phyloP scores from a whole-genome alignment of 805 yeast species.

The Debaryomyces prosopidis region DNA sequence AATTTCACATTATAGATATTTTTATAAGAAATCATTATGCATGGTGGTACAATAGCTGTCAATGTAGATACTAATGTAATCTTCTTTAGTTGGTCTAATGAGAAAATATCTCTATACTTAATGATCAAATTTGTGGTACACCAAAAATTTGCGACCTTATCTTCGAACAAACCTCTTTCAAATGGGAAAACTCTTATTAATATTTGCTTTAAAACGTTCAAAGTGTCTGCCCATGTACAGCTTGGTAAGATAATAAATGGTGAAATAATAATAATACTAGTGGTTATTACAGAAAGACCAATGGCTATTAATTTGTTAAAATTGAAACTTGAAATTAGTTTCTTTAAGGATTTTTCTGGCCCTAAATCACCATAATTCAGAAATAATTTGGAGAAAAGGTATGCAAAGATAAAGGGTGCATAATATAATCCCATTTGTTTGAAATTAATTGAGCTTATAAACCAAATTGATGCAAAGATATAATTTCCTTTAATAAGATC shows the following conservation, averaged over 20 bases:
- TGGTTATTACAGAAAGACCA: constrained; percentile 58
- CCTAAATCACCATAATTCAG: constrained; percentile 15
- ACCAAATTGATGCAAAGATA: constrained; percentile 70
- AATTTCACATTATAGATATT: constrained; percentile 18
- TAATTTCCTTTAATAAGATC: constrained; percentile 64
- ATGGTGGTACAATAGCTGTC: constrained; percentile 31
- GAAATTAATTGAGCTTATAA: constrained; percentile 75
- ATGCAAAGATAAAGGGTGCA: constrained; percentile 84
- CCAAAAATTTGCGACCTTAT: constrained; percentile 97
- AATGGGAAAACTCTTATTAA: constrained; percentile 82
- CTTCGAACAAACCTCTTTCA: constrained; percentile 91
- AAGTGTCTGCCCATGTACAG: constrained; percentile 8
- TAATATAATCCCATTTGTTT: constrained; percentile 96
- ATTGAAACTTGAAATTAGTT: constrained; percentile 37
- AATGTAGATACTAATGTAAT: constrained; percentile 57
- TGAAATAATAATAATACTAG: constrained; percentile 46
- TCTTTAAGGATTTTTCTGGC: constrained; percentile 10
- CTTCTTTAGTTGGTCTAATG: constrained; percentile 57
- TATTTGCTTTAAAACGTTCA: constrained; percentile 54
- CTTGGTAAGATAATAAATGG: constrained; percentile 8
- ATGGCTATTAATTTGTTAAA: constrained; percentile 60
- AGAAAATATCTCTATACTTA: constrained; percentile 62
- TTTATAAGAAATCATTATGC: constrained; percentile 37
- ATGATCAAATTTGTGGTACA: constrained; percentile 82
- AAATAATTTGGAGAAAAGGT: constrained; percentile 57